A percentile compares a stretch with the other conserved stretches of the same genome.
phyloP scores from a whole-genome alignment of 768 basidiomycete genomes.

The Hysterangium stoloniferum region DNA sequence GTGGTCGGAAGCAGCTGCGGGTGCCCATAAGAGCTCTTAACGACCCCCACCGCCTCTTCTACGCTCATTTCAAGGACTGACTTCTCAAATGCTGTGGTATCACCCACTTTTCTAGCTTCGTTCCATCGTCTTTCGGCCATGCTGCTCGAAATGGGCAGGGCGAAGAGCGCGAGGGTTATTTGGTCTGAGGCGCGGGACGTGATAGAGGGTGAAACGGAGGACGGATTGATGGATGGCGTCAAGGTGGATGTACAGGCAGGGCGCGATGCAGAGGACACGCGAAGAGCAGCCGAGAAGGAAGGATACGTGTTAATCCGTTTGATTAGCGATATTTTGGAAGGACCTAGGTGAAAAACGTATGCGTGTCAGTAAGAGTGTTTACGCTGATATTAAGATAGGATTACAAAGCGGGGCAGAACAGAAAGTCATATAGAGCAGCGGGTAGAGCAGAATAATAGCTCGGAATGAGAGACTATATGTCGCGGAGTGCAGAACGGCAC shows the following conservation, averaged over 20 bases:
- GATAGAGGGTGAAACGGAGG: slow-evolving; percentile 32
- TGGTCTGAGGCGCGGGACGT: slow-evolving; percentile 37
- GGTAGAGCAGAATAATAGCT: no score
- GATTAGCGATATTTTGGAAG: no score
- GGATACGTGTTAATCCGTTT: slow-evolving; percentile 55
- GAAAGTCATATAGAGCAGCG: slow-evolving; percentile 17
- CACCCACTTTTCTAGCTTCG: slow-evolving; percentile 22
- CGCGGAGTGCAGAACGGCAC: neutral
- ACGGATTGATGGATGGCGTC: no score
- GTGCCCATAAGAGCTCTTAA: no score
- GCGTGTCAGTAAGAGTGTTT: no score
- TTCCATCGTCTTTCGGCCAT: slow-evolving; percentile 42
- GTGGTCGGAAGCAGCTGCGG: neutral
- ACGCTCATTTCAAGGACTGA: slow-evolving; percentile 48
- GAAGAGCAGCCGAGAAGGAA: no score
- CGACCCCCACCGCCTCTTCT: slow-evolving; percentile 40
- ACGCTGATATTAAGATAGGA: no score
- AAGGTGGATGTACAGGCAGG: no score
- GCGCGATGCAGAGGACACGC: no score
- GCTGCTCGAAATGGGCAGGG: slow-evolving; percentile 35
- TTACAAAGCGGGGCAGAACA: slow-evolving; percentile 16
- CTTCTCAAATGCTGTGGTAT: slow-evolving; percentile 38
- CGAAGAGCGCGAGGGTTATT: slow-evolving; percentile 49
- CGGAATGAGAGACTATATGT: slow-evolving; percentile 14
- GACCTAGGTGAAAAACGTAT: no score